phyloP scores from a whole-genome alignment of 768 basidiomycete genomes.

The Tricholoma saponaceum region DNA sequence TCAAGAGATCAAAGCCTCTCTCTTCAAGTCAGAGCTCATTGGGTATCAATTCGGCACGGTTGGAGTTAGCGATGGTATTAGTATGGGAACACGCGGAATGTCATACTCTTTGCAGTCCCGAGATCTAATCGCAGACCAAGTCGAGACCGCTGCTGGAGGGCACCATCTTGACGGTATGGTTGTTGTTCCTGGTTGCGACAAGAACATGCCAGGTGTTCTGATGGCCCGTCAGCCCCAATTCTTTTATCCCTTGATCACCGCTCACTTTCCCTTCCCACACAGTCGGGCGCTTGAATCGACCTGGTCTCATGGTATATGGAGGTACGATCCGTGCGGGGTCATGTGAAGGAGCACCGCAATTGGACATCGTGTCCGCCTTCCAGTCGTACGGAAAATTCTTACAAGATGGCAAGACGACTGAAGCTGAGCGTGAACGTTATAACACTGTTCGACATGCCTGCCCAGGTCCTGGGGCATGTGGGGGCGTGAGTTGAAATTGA shows the following conservation, averaged over 20 bases:
- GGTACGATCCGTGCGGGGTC: conserved; percentile 92
- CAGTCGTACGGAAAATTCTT: conserved; percentile 96
- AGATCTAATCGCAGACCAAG: conserved; percentile 96
- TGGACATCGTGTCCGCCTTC: conserved; percentile 97
- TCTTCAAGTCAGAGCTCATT: conserved; percentile 66
- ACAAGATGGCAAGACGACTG: conserved; percentile 78
- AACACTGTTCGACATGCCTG: conserved; percentile 90
- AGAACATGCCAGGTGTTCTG: conserved; percentile 99
- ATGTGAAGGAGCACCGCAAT: conserved; percentile 80
- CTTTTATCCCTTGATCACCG: conserved; percentile 13
- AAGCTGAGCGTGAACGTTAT: conserved; percentile 81
- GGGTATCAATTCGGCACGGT: conserved; percentile 98
- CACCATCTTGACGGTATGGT: conserved; percentile 99
- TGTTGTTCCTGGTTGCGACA: conserved; percentile 96
- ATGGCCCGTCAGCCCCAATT: conserved; percentile 73
- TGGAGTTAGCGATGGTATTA: conserved; percentile 97
- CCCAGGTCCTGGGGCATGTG: conserved; percentile 97
- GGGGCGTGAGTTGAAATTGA: conserved; percentile 64
- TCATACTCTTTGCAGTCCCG: conserved; percentile 94
- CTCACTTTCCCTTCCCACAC: conserved; percentile 14
- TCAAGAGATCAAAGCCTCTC: conserved; percentile 79
- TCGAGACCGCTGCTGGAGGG: conserved; percentile 93
- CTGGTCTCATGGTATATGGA: conserved; percentile 97
- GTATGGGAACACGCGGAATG: conserved; percentile 96
- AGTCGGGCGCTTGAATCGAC: conserved; percentile 95